Conservation (phyloP, 2,329 filamentous ascomycete genomes). For the Microsporum audouinii region DNA sequence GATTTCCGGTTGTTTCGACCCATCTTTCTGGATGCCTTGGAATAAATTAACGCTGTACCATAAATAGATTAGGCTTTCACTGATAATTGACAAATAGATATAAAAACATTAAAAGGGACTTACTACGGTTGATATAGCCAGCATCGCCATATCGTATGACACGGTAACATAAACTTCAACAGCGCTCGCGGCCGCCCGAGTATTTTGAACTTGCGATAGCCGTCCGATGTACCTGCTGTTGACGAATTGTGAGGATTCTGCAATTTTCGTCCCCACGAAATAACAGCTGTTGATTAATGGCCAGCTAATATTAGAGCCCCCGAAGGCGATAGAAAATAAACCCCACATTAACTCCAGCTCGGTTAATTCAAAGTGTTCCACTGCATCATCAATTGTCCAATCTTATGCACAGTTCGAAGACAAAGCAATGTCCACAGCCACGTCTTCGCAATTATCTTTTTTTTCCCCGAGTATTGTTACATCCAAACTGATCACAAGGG, state of each 20-base stretch:
- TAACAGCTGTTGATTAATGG: background rate
- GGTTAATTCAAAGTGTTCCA: no score
- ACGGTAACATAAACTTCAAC: slow-evolving; percentile 3
- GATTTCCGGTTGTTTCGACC: background rate
- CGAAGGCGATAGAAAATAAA: background rate
- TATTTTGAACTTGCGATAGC: background rate
- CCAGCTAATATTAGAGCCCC: background rate
- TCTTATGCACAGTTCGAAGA: no score
- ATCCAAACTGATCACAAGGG: no score
- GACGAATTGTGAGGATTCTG: background rate
- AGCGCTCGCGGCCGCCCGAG: background rate
- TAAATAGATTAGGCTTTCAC: background rate
- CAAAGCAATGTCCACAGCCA: no score
- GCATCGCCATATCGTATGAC: background rate
- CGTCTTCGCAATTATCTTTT: no score
- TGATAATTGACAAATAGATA: background rate
- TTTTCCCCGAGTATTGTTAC: no score
- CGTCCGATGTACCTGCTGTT: background rate
- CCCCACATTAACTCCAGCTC: background rate
- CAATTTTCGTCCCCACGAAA: background rate
- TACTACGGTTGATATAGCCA: background rate
- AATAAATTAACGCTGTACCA: background rate
- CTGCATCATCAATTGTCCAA: no score
- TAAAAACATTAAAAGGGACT: background rate
- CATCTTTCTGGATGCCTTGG: background rate